Conservation (phyloP, 2,329 filamentous ascomycete species). For the Plectosphaerella sp. region DNA sequence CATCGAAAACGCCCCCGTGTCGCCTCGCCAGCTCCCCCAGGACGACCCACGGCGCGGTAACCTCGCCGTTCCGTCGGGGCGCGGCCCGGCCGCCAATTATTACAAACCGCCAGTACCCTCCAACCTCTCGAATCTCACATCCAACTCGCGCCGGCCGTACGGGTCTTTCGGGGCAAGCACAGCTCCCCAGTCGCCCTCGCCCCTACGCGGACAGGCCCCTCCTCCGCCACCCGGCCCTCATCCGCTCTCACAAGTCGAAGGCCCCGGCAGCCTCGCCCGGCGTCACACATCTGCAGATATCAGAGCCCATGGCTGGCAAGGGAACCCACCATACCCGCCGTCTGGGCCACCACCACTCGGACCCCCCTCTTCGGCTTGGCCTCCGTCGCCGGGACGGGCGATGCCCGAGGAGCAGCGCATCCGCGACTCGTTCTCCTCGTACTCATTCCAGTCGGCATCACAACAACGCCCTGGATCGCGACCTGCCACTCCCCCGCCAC, state of each 20-base stretch:
- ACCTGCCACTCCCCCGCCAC: constrained; percentile 48
- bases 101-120: constrained; percentile 76
- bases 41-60: constrained; percentile 76
- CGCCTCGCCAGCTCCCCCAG: constrained; percentile 79
- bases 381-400: constrained; percentile 47
- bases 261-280: constrained; percentile 67
- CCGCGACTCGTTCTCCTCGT: constrained; percentile 52
- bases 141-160: constrained; percentile 72
- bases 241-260: constrained; percentile 58
- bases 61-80: constrained; percentile 55
- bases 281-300: constrained; percentile 96
- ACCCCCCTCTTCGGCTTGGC: constrained; percentile 45
- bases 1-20: constrained; percentile 74
- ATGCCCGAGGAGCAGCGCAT: constrained; percentile 50
- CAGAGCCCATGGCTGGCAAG: constrained; percentile 76
- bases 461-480: constrained; percentile 42
- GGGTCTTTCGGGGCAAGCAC: constrained; percentile 67
- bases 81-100: constrained; percentile 58
- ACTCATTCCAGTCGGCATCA: constrained; percentile 42
- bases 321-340: constrained; percentile 26
- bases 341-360: constrained; percentile 31
- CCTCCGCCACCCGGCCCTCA: constrained; percentile 63
- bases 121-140: constrained; percentile 76
- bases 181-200: constrained; percentile 66
- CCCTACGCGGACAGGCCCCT: constrained; percentile 62